These are phyloP conservation scores for Ruellia speciosa DNA, from an alignment of 305 asterid genomes.

Conservation along the genomic window DNA sequence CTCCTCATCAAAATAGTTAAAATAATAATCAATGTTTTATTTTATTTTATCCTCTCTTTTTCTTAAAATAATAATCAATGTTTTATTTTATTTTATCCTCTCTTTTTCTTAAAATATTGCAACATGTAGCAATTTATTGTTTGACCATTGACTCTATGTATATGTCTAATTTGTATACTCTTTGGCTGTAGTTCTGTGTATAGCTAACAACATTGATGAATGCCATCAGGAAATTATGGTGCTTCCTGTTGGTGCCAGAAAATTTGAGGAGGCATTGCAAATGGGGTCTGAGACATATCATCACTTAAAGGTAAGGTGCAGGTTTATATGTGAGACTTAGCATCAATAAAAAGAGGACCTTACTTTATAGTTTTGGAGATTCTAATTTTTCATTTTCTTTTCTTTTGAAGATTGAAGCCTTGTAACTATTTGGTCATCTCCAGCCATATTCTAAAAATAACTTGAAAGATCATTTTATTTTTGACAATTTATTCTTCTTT, in stretches of 20 bases:
- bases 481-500: conserved; percentile 17
- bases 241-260: conserved; percentile 83
- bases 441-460: conserved; percentile 7
- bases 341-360: conserved; percentile 15
- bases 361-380: background rate
- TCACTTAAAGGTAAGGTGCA: conserved; percentile 67
- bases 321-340: background rate
- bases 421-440: conserved; percentile 2
- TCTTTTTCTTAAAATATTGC: background rate
- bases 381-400: background rate
- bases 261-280: conserved; percentile 89
- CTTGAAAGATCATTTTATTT: conserved; percentile 3
- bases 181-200: conserved; percentile 13
- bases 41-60: background rate
- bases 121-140: background rate
- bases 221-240: conserved; percentile 72
- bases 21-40: background rate
- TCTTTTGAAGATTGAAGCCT: background rate
- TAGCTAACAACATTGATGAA: conserved; percentile 16
- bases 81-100: too few relatives aligned
- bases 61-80: background rate
- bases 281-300: conserved; percentile 97
- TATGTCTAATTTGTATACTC: background rate
- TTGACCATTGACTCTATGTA: conserved; percentile 17
- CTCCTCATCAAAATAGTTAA: background rate